Evolutionary conservation across 1,284 basidiomycete species (phyloP).

Genomic region (Meripilus lineatus): DNA sequence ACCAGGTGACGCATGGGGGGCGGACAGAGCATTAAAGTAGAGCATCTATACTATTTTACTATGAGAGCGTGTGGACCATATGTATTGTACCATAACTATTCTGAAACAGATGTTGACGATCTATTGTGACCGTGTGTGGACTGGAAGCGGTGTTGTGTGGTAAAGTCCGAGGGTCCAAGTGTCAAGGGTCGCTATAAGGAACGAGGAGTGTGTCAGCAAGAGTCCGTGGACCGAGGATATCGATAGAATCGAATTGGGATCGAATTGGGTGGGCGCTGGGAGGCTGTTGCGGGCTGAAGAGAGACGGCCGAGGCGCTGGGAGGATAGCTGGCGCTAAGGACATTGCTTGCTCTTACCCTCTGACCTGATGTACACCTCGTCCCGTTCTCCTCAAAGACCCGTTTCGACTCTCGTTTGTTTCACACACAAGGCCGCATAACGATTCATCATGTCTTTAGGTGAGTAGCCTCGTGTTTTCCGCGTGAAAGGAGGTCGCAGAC

Average conservation of each 20-base stretch:
- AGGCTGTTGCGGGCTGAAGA: too few relatives aligned
- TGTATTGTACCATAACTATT: not conserved
- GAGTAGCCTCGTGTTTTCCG: slow-evolving; percentile 7
- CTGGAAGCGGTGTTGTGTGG: too few relatives aligned
- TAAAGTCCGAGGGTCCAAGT: too few relatives aligned
- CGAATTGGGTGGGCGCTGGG: too few relatives aligned
- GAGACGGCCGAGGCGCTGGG: not conserved
- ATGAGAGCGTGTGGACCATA: too few relatives aligned
- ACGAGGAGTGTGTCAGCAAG: too few relatives aligned
- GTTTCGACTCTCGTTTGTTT: slow-evolving; percentile 13
- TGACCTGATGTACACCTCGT: slow-evolving; percentile 28
- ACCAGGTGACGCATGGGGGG: slow-evolving; percentile 42
- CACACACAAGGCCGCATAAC: slow-evolving; percentile 13
- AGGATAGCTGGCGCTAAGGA: slow-evolving; percentile 2
- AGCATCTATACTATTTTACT: too few relatives aligned
- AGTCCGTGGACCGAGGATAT: too few relatives aligned
- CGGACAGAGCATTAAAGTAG: not conserved
- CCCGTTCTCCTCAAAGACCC: slow-evolving; percentile 17
- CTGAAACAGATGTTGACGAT: not conserved
- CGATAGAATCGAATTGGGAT: too few relatives aligned
- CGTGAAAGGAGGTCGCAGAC: too few relatives aligned
- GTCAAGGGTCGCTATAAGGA: too few relatives aligned
- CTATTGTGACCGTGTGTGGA: slow-evolving; percentile 6
- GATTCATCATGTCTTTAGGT: slow-evolving; percentile 16
- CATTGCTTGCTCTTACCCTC: slow-evolving; percentile 21